Percentiles rank a stretch among this genome's conserved stretches.
These are phyloP conservation scores for Akanthomyces uredinophilus DNA, from an alignment of 2,329 filamentous ascomycete genomes.

Conservation along the genomic window DNA sequence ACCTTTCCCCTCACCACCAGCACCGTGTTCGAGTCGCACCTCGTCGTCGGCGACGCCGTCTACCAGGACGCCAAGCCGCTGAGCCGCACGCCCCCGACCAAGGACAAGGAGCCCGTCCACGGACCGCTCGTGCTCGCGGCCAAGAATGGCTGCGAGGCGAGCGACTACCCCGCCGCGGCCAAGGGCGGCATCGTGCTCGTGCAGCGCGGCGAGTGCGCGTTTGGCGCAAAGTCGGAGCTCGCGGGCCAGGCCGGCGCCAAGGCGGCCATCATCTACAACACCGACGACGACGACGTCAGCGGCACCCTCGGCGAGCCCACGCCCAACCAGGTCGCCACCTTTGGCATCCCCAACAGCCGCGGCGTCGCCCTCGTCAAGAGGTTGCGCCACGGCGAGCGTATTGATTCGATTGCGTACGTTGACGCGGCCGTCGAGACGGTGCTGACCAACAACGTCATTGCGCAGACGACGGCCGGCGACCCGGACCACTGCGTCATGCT, in stretches of 20 bases:
- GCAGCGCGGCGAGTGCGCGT: constrained; percentile 63
- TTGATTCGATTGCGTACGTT: constrained; percentile 55
- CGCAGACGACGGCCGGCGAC: constrained; percentile 56
- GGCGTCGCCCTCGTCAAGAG: constrained; percentile 52
- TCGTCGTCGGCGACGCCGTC: constrained; percentile 50
- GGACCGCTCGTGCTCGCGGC: constrained; percentile 55
- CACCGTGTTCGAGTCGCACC: constrained; percentile 52
- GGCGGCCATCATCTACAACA: constrained; percentile 72
- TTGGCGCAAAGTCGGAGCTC: constrained; percentile 63
- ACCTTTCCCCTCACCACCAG: constrained; percentile 58
- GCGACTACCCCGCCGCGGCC: constrained; percentile 57
- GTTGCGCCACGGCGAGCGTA: constrained; percentile 44
- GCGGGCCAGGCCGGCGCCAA: constrained; percentile 66
- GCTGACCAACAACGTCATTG: constrained; percentile 55
- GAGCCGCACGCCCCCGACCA: constrained; percentile 62
- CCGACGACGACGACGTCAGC: constrained; percentile 54
- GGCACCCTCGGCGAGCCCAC: constrained; percentile 64
- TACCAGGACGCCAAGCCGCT: constrained; percentile 50
- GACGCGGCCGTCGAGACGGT: constrained; percentile 52
- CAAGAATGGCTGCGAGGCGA: constrained; percentile 57
- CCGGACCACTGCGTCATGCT: constrained; percentile 60
- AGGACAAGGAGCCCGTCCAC: constrained; percentile 52
- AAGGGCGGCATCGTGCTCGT: constrained; percentile 65
- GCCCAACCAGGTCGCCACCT: constrained; percentile 59
- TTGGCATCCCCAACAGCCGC: constrained; percentile 58